Percentiles rank a stretch among this genome's conserved stretches.
These are phyloP conservation scores for Rhizoctonia solani DNA, from an alignment of 1,284 basidiomycete species.

Conservation along the genomic window DNA sequence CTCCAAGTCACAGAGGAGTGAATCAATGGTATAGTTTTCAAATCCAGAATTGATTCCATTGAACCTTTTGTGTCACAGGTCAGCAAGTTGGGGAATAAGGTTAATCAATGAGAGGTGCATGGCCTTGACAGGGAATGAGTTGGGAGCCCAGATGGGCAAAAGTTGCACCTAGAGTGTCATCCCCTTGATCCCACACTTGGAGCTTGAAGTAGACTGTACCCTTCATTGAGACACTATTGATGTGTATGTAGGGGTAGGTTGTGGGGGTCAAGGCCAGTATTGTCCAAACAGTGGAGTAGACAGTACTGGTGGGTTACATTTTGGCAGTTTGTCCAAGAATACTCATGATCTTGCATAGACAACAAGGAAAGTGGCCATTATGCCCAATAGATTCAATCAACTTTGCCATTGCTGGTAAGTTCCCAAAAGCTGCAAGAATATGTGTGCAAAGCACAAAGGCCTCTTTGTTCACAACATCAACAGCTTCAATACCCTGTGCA, in stretches of 20 bases:
- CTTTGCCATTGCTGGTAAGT: constrained; percentile 36
- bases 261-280: constrained; percentile 12
- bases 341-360: constrained; percentile 14
- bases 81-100: background rate
- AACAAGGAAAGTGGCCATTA: constrained; percentile 1
- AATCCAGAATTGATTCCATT: background rate
- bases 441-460: constrained; percentile 32
- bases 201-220: background rate
- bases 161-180: background rate
- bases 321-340: background rate
- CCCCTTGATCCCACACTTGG: background rate
- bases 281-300: constrained; percentile 16
- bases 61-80: background rate
- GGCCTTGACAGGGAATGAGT: background rate
- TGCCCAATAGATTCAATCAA: constrained; percentile 32
- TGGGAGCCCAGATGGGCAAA: background rate
- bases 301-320: constrained; percentile 2
- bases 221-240: constrained; percentile 1
- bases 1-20: too few relatives aligned
- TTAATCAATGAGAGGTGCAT: constrained; percentile 10
- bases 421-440: constrained; percentile 32
- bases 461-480: background rate
- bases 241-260: constrained; percentile 4
- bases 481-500: background rate
- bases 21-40: background rate